A percentile compares a stretch with the other conserved stretches of the same genome.
phyloP scores from a whole-genome alignment of 345 rosid genomes.

The Tarenaya hassleriana region DNA sequence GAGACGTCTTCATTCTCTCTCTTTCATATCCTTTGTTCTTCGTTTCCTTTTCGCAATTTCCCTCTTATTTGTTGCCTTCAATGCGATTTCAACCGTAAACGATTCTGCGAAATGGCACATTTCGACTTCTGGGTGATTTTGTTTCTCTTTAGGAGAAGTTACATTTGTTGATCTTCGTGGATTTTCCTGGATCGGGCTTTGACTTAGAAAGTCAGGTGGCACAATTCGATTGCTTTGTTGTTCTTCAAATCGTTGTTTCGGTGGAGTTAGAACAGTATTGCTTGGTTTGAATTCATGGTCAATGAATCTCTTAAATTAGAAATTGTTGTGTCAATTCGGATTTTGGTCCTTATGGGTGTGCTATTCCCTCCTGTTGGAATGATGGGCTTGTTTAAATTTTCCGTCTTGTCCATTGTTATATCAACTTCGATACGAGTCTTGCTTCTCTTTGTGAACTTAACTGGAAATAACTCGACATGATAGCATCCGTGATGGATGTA shows the following conservation, averaged over 20 bases:
- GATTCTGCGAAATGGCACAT: background rate
- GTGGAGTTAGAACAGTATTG: too few relatives aligned
- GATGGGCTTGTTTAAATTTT: background rate
- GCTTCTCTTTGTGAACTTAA: conserved; percentile 39
- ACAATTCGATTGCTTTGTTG: background rate
- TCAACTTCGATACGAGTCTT: too few relatives aligned
- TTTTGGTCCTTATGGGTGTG: background rate
- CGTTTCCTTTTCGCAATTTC: background rate
- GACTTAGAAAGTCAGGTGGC: conserved; percentile 1
- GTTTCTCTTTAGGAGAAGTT: background rate
- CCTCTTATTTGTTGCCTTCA: background rate
- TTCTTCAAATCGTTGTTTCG: background rate
- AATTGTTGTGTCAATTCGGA: background rate
- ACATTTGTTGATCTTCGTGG: background rate
- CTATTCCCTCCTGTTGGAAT: background rate
- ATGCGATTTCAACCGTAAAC: background rate
- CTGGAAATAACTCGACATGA: conserved; percentile 64
- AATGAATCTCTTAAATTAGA: background rate
- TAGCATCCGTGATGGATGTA: conserved; percentile 44
- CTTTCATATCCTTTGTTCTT: conserved; percentile 61
- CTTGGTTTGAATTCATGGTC: conserved; percentile 3
- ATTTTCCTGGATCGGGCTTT: background rate
- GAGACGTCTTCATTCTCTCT: conserved; percentile 59
- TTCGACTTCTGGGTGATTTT: too few relatives aligned
- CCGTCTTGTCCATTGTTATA: background rate